phyloP scores from a whole-genome alignment of 2,329 filamentous ascomycete species.

The Nemania sp. region DNA sequence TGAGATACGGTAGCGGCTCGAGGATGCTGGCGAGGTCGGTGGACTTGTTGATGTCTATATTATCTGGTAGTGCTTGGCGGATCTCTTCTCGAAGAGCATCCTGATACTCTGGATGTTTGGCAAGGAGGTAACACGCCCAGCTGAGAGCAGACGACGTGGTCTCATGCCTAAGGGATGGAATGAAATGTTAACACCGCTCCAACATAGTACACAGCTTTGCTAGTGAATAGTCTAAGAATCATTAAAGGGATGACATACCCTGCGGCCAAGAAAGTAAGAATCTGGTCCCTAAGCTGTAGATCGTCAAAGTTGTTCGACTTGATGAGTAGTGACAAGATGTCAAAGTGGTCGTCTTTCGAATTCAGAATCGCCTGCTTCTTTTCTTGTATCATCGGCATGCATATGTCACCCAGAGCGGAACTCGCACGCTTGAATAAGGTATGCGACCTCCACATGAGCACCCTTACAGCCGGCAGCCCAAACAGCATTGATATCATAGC shows the following conservation, averaged over 20 bases:
- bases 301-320: constrained; percentile 57
- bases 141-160: constrained; percentile 67
- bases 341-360: constrained; percentile 52
- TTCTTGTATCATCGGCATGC: constrained; percentile 50
- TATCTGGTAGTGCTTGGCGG: constrained; percentile 48
- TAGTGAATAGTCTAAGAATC: no score
- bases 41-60: constrained; percentile 36
- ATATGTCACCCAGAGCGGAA: constrained; percentile 44
- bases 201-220: neutral
- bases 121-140: constrained; percentile 64
- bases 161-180: constrained; percentile 52
- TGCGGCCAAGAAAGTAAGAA: constrained; percentile 59
- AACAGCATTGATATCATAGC: constrained; percentile 36
- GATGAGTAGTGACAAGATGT: constrained; percentile 65
- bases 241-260: constrained; percentile 46
- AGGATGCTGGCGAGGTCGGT: constrained; percentile 50
- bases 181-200: neutral
- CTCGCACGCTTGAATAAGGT: constrained; percentile 43
- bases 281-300: constrained; percentile 54
- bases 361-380: constrained; percentile 50
- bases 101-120: constrained; percentile 61
- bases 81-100: constrained; percentile 63
- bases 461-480: constrained; percentile 33
- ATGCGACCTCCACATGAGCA: constrained; percentile 53
- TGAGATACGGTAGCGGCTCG: constrained; percentile 68